phyloP scores from a whole-genome alignment of 2,329 filamentous ascomycete genomes.

The Decorospora gaudefroyi region DNA sequence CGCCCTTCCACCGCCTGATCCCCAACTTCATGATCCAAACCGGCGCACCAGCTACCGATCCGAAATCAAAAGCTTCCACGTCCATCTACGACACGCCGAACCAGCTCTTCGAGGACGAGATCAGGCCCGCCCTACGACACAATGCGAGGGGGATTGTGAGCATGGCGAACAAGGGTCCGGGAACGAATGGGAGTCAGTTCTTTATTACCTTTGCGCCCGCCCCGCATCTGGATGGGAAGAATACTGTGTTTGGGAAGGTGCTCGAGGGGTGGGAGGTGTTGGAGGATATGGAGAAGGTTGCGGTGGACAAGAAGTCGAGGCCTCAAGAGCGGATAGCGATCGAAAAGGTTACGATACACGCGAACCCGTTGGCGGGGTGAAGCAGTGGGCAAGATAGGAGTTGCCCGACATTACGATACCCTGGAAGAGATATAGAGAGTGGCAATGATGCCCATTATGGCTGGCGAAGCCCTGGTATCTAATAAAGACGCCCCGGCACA shows the following conservation, averaged over 20 bases:
- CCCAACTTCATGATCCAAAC: conserved; percentile 81
- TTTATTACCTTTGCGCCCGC: conserved; percentile 79
- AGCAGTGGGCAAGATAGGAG: background rate
- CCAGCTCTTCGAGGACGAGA: conserved; percentile 76
- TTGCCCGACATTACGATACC: conserved; percentile 1
- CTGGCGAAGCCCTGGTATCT: conserved; percentile 47
- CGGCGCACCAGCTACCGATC: conserved; percentile 60
- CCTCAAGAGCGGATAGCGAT: conserved; percentile 70
- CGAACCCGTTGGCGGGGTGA: conserved; percentile 71
- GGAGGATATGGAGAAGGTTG: conserved; percentile 70
- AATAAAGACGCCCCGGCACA: conserved; percentile 31
- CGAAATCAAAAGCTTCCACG: conserved; percentile 65
- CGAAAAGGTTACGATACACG: conserved; percentile 72
- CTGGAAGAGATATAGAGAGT: conserved; percentile 1
- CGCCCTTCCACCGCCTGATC: conserved; percentile 79
- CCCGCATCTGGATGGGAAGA: conserved; percentile 79
- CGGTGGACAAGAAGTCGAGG: conserved; percentile 77
- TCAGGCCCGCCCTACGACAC: conserved; percentile 70
- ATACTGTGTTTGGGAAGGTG: conserved; percentile 80
- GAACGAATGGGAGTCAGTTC: conserved; percentile 78
- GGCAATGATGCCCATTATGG: conserved; percentile 26
- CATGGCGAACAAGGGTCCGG: conserved; percentile 78
- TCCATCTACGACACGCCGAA: conserved; percentile 66
- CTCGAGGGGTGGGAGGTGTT: conserved; percentile 64
- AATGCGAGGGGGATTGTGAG: conserved; percentile 70